A percentile compares a stretch with the other conserved stretches of the same genome.
Conservation (phyloP, 106 monocot genomes). For the Phalaenopsis equestris region DNA sequence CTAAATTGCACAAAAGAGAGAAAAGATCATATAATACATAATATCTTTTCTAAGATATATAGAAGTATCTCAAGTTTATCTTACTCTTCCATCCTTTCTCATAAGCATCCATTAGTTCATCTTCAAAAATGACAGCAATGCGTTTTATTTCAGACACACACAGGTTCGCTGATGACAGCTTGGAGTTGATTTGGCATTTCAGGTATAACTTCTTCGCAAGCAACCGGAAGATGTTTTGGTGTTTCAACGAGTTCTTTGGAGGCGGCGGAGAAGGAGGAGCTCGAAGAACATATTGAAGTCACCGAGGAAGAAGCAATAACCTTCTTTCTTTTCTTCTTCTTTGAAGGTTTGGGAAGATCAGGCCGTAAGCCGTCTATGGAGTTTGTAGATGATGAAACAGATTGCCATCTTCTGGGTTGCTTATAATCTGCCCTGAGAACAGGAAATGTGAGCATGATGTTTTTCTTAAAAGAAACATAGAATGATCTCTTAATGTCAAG, state of each 20-base stretch:
- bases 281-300: constrained; percentile 1
- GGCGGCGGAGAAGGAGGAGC: neutral
- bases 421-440: neutral
- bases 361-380: neutral
- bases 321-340: constrained; percentile 11
- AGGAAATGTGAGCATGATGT: neutral
- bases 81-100: neutral
- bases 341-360: neutral
- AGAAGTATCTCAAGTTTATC: neutral
- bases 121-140: neutral
- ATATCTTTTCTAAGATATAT: too few species aligned
- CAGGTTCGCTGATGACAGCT: neutral
- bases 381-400: neutral
- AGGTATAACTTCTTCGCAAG: neutral
- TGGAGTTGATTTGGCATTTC: neutral
- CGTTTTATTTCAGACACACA: neutral
- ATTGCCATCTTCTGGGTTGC: neutral
- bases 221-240: neutral
- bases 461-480: too few species aligned
- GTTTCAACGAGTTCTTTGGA: neutral
- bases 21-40: too few species aligned
- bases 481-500: too few species aligned
- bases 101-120: too few species aligned
- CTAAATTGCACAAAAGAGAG: too few species aligned
- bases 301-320: neutral